Conservation (phyloP, 306 rosid genomes). For the Abrus pulchellus region DNA sequence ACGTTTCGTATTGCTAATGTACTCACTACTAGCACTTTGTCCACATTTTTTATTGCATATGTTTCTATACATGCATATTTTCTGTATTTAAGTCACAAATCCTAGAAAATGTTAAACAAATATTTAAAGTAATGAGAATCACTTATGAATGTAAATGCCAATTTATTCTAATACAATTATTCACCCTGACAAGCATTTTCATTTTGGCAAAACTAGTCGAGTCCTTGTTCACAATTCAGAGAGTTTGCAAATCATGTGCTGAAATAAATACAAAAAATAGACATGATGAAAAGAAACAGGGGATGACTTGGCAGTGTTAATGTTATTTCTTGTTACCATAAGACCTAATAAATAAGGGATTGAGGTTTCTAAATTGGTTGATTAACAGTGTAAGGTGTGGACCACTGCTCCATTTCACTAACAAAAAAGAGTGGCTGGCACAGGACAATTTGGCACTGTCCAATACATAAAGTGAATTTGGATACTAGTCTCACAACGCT, state of each 20-base stretch:
- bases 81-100: too few relatives aligned
- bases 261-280: not conserved
- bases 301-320: not conserved
- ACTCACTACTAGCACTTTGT: not conserved
- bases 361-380: not conserved
- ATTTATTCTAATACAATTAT: not conserved
- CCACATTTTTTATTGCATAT: not conserved
- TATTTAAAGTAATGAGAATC: too few relatives aligned
- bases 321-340: not conserved
- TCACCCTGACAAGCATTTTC: not conserved
- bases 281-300: not conserved
- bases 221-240: not conserved
- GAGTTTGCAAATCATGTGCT: not conserved
- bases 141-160: not conserved
- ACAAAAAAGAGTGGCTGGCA: conserved; percentile 1
- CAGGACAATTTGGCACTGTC: not conserved
- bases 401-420: conserved; percentile 28
- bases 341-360: not conserved
- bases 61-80: not conserved
- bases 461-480: conserved; percentile 30
- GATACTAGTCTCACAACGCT: not conserved
- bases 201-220: not conserved
- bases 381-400: conserved; percentile 24
- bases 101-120: too few relatives aligned
- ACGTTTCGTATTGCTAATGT: not conserved